Conservation (phyloP, 305 asterid genomes). For the Lippia alba region DNA sequence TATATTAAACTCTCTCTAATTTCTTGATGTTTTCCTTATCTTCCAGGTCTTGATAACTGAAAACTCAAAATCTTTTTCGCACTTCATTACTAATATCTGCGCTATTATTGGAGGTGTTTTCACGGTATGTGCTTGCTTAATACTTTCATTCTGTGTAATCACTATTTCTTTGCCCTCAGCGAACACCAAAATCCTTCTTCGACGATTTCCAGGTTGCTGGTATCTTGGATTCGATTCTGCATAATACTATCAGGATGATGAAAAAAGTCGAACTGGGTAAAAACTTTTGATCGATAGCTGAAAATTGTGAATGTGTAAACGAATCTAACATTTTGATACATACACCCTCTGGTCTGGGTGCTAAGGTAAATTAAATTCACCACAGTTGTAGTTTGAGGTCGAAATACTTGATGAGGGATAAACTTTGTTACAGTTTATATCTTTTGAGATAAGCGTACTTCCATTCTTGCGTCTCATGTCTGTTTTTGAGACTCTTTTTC, state of each 20-base stretch:
- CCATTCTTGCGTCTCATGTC: not conserved
- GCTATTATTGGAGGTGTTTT: constrained; percentile 47
- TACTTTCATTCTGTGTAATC: not conserved
- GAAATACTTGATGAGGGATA: not conserved
- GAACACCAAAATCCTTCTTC: constrained; percentile 1
- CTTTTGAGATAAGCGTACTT: not conserved
- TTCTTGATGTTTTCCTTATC: constrained; percentile 19
- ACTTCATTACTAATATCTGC: constrained; percentile 86
- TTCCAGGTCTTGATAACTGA: constrained; percentile 82
- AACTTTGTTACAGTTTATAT: not conserved
- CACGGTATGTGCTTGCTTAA: constrained; percentile 61
- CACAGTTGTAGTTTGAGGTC: constrained; percentile 15
- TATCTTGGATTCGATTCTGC: constrained; percentile 81
- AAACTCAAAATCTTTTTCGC: constrained; percentile 81
- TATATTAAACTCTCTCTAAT: constrained; percentile 20
- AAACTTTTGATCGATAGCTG: constrained; percentile 56
- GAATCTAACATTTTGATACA: not conserved
- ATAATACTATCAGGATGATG: constrained; percentile 70
- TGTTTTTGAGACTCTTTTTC: not conserved
- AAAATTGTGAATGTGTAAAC: constrained; percentile 13
- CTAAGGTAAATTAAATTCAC: constrained; percentile 28
- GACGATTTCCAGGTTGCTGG: constrained; percentile 87
- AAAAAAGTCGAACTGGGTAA: constrained; percentile 93
- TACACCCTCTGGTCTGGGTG: not conserved
- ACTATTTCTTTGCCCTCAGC: not conserved